Evolutionary conservation across 2,329 filamentous ascomycete species (phyloP), one percentile per base, ranked within the genome.

Genomic region (Colletotrichum liaoningense): DNA sequence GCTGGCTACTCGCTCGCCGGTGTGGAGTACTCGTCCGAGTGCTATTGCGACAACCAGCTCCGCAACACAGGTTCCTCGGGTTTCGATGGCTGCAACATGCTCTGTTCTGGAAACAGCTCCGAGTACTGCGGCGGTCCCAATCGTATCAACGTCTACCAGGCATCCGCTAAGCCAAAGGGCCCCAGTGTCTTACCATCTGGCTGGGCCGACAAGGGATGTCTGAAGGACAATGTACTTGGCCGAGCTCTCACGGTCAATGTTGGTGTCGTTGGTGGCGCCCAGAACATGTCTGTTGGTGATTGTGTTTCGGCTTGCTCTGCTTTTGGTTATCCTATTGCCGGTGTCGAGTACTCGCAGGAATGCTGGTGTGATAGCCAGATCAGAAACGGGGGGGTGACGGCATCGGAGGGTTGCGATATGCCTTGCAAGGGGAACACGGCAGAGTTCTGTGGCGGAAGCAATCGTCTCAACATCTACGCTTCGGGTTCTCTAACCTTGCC

Each of bases 1-100:
- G 75, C 77, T 7, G 76, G 76, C 5, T 85, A 79, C 75, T 79
- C 78, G 64, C 84, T 83, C 76, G 85, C 85, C 67, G 83, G 84
- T 14, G 81, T 82, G 19, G 81, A 84, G 76, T 84, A 82, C 75
- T 78, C 79, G 60, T 75, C 69, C 35, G 82, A 84, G 71, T 84
- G 83, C 77, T 85, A 82, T 78, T 83, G 81, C 71, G 81, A 80
- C 42, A 80, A 79, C 76, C 77, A 75, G 55, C 74, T 83, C 9
- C 75, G 76, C 14, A 63, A 66, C 7, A 76, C 74, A 62, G 80
- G 77, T 71, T 58, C 71, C 30, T 73, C 75, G 24, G 63, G 79
- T 16, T 73, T 74, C 6, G 79, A 82, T 9, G 63, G 63, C 30
- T 83, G 81, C 74, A 77, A 75, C 74, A 81, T 82, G 79, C 57